Base-by-base conservation (phyloP, 176 grass and related monocot species). In the Aegilops bicornis region DNA sequence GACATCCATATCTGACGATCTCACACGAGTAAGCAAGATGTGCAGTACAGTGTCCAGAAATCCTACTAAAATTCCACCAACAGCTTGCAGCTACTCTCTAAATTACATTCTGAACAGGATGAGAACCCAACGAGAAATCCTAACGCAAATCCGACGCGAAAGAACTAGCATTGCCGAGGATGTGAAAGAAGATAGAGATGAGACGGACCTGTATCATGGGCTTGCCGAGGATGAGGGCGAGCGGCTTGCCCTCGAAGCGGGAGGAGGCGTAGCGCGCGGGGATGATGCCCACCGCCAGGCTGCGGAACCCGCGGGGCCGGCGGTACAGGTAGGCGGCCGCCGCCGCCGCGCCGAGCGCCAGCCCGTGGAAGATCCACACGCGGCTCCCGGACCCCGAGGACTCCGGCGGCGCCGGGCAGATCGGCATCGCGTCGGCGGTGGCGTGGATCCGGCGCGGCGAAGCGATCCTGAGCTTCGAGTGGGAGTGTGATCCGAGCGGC, bases 261-360 rank as follows among this genome's bases (percentile, higher is more conserved):
- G 96, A 95, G 17, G 96, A 98, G 31, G 96, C 93, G 86, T 90
- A 95, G 17, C 96, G 88, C 37, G 96, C 93, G n/a, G 96, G 96
- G 37, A 98, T 95, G 82, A 98, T 79, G 24, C 93, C 96, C 23
- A 94, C 85, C 67, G 92, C 91, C 65, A 90, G 87, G 83, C 86
- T 84, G 36, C 93, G 93, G 89, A 93, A 90, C 35, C 73, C 83
- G 64, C 84, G 73, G 13, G 89, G 90, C 37, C 84, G 86, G 31
- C 59, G 71, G 83, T 86, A 83, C 83, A 89, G 75, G 80, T 91
- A 92, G 1, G 74, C 85, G 0, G 88, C 85, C 0, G 85, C 89
- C 15, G 89, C 89, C 10, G 84, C 90, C 37, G 88, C 87, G 45
- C 90, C 79, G 19, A 95, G 64, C 29, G 85, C 81, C 45, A 92